Percentiles rank a stretch among this genome's conserved stretches.
Conservation (phyloP, 1,284 basidiomycete species). For the Pterula multifida region DNA sequence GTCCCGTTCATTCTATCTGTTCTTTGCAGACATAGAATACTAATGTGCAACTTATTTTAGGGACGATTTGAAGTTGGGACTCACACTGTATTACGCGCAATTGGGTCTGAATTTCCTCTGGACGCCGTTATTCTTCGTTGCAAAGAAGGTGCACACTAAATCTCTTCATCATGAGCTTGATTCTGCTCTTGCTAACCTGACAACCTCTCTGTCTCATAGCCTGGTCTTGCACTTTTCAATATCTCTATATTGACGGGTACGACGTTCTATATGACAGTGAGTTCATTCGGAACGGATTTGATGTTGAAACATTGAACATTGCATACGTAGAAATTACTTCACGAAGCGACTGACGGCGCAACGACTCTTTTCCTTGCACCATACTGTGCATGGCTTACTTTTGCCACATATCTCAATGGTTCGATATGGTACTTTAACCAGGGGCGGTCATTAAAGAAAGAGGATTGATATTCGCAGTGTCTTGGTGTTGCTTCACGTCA, state of each 20-base stretch:
- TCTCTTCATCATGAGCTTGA: too few relatives aligned
- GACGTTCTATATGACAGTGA: constrained; percentile 52
- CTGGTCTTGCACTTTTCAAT: constrained; percentile 48
- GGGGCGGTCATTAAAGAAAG: neutral
- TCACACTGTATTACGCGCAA: constrained; percentile 62
- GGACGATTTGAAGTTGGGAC: constrained; percentile 34
- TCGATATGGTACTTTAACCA: neutral
- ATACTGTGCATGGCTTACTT: constrained; percentile 54
- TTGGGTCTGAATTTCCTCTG: constrained; percentile 58
- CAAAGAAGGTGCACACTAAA: constrained; percentile 27
- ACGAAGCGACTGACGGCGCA: constrained; percentile 34
- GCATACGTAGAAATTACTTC: constrained; percentile 35
- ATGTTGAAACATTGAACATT: too few relatives aligned
- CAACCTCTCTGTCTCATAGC: constrained; percentile 18
- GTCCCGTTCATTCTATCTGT: neutral
- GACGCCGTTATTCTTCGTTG: constrained; percentile 65
- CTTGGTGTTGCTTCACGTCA: too few relatives aligned
- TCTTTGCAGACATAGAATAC: neutral
- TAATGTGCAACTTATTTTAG: constrained; percentile 16
- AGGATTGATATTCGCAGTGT: too few relatives aligned
- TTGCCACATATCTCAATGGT: constrained; percentile 24
- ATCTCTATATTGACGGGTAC: constrained; percentile 48
- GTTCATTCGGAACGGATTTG: too few relatives aligned
- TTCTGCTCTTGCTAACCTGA: neutral
- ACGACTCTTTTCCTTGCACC: constrained; percentile 49